Percentiles rank a stretch among this genome's conserved stretches.
phyloP scores from a whole-genome alignment of 257 asterid species.

The Fraxinus anomala region DNA sequence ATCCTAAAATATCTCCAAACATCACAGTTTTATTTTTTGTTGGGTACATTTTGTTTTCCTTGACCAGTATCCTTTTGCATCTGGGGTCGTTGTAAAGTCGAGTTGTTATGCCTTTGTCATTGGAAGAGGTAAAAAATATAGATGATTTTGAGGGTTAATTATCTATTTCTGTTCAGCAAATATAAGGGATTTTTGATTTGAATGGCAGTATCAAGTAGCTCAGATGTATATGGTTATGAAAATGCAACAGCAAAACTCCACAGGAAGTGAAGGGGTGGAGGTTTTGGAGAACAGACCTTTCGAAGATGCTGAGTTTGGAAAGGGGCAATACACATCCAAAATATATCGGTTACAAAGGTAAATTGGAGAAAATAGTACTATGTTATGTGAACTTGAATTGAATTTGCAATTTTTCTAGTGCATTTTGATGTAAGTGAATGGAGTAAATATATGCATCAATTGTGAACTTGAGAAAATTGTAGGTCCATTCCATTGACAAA shows the following conservation, averaged over 20 bases:
- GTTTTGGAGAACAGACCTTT: constrained; percentile 79
- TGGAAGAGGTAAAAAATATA: constrained; percentile 71
- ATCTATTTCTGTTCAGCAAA: background rate
- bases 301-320: constrained; percentile 66
- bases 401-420: background rate
- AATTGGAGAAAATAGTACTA: constrained; percentile 1
- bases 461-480: background rate
- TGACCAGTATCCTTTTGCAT: constrained; percentile 40
- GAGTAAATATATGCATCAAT: background rate
- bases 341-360: constrained; percentile 79
- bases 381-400: background rate
- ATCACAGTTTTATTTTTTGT: background rate
- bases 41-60: constrained; percentile 34
- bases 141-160: background rate
- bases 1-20: background rate
- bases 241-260: constrained; percentile 85
- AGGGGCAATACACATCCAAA: constrained; percentile 80
- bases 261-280: constrained; percentile 88
- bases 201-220: constrained; percentile 78
- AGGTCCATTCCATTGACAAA: background rate
- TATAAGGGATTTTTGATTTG: background rate
- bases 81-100: constrained; percentile 57
- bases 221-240: constrained; percentile 89
- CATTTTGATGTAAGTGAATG: background rate
- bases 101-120: constrained; percentile 83